Conservation (phyloP, 106 monocot genomes). For the Dendrobium huoshanense region DNA sequence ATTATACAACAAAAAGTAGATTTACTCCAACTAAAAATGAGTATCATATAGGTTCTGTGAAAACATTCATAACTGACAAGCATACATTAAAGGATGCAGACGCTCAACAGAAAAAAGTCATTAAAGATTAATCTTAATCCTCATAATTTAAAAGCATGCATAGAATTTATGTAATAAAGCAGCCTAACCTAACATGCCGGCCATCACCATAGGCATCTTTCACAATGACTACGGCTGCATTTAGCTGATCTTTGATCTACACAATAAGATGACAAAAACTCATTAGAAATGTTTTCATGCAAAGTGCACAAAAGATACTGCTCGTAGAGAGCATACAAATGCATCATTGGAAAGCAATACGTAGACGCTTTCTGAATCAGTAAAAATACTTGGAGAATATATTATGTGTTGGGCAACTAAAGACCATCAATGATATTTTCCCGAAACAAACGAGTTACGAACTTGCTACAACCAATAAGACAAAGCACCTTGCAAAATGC, state of each 20-base stretch:
- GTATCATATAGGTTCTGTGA: not conserved
- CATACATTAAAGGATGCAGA: not conserved
- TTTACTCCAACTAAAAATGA: not conserved
- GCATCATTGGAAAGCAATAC: not conserved
- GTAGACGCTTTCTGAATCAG: not conserved
- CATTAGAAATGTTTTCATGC: not conserved
- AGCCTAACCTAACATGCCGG: constrained; percentile 77
- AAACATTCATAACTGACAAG: not conserved
- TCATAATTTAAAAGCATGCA: not conserved
- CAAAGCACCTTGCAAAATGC: not conserved
- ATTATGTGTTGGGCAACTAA: not conserved
- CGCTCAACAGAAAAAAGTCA: not conserved
- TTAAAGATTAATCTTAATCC: not conserved
- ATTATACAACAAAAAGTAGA: not conserved
- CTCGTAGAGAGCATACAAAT: not conserved
- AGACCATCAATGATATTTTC: not conserved
- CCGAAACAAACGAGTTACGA: not conserved
- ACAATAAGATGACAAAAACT: not conserved
- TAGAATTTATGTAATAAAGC: not conserved
- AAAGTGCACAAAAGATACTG: constrained; percentile 1
- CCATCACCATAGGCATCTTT: constrained; percentile 96
- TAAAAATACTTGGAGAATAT: not conserved
- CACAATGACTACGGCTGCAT: constrained; percentile 64
- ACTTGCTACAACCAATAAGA: not conserved
- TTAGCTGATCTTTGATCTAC: constrained; percentile 91